Percentiles rank a stretch among this genome's conserved stretches.
Conservation (phyloP, 2,329 filamentous ascomycete genomes). For the Volutella citrinella region DNA sequence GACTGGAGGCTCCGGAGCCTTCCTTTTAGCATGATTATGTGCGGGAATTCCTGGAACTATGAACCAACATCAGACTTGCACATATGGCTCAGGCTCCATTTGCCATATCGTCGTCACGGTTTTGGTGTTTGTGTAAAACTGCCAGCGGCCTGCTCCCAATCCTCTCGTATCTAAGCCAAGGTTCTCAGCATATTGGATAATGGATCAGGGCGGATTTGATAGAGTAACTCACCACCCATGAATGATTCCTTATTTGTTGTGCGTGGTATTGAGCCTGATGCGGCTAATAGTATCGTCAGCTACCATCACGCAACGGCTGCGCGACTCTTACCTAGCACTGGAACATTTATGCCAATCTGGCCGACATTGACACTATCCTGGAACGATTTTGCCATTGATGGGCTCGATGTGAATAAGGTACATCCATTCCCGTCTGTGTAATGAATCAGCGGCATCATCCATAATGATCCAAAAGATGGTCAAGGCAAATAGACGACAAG, state of each 20-base stretch:
- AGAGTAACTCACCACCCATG: constrained; percentile 18
- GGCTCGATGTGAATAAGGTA: constrained; percentile 19
- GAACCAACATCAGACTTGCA: too few species aligned
- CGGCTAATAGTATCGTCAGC: constrained; percentile 2
- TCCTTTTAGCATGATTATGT: too few species aligned
- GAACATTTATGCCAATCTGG: constrained; percentile 24
- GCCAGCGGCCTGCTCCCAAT: constrained; percentile 10
- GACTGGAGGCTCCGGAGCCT: too few species aligned
- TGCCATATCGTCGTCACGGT: constrained; percentile 15
- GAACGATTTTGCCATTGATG: constrained; percentile 14
- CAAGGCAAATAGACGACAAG: neutral
- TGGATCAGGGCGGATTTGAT: too few species aligned
- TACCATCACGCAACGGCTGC: neutral
- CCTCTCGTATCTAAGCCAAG: constrained; percentile 2
- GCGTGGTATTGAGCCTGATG: constrained; percentile 15
- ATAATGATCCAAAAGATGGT: too few species aligned
- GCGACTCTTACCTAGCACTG: constrained; percentile 15
- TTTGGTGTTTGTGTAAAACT: constrained; percentile 22
- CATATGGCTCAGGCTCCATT: too few species aligned
- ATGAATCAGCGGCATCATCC: too few species aligned
- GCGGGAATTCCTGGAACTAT: too few species aligned
- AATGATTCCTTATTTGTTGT: constrained; percentile 26
- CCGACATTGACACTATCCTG: constrained; percentile 21
- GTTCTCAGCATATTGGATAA: neutral
- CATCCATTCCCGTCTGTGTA: constrained; percentile 20